A percentile compares a stretch with the other conserved stretches of the same genome.
These are phyloP conservation scores for Curvularia hawaiiensis DNA, from an alignment of 2,329 filamentous ascomycete species.

Conservation along the genomic window DNA sequence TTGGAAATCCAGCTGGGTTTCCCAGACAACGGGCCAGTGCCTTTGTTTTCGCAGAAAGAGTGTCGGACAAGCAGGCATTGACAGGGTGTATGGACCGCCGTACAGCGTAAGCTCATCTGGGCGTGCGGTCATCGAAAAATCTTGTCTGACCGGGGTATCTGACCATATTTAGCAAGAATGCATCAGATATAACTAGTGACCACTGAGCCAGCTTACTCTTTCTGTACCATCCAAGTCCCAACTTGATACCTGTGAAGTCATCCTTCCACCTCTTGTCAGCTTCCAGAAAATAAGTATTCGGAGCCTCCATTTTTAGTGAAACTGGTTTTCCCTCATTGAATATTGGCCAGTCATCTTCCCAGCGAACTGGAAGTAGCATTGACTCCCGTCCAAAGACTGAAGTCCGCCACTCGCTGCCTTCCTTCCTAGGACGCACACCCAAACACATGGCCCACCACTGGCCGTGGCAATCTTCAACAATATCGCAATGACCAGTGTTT, in stretches of 20 bases:
- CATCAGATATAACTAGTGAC: conserved; percentile 18
- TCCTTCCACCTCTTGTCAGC: conserved; percentile 20
- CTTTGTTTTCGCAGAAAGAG: conserved; percentile 62
- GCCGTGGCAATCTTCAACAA: conserved; percentile 31
- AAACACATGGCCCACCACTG: conserved; percentile 47
- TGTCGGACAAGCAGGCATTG: conserved; percentile 57
- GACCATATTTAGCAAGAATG: conserved; percentile 48
- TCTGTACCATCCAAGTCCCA: conserved; percentile 20
- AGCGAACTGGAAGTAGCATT: conserved; percentile 57
- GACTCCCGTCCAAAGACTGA: conserved; percentile 52
- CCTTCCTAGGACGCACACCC: conserved; percentile 26
- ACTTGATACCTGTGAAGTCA: conserved; percentile 9
- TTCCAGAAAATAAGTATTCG: conserved; percentile 9
- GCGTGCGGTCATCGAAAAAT: conserved; percentile 54
- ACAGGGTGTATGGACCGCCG: conserved; percentile 59
- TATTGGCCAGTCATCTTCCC: conserved; percentile 59
- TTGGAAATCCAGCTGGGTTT: conserved; percentile 53
- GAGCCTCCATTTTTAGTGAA: conserved; percentile 43
- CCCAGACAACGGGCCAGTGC: conserved; percentile 51
- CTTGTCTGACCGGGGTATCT: conserved; percentile 55
- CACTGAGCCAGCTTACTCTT: conserved; percentile 25
- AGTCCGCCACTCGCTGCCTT: conserved; percentile 9
- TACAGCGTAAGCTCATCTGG: conserved; percentile 55
- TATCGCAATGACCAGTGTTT: conserved; percentile 33
- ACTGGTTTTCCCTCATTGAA: conserved; percentile 56